phyloP scores from a whole-genome alignment of 192 early-diverging fungal genomes.

The Coemansia sp. region DNA sequence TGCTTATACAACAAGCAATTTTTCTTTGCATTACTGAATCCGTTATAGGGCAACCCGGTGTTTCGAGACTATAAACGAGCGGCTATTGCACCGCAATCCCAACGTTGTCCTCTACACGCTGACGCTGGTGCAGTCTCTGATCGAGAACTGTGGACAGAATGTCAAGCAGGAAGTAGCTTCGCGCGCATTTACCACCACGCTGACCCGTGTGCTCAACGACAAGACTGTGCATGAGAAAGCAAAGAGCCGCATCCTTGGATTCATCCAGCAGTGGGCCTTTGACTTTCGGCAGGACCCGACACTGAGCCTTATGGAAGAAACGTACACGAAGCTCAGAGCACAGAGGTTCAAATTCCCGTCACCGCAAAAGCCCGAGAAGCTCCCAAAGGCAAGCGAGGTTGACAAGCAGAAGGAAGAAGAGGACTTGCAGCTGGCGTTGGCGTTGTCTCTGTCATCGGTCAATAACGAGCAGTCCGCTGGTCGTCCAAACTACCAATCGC shows the following conservation, averaged over 20 bases:
- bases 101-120: constrained; percentile 73
- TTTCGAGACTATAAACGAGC: constrained; percentile 70
- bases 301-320: constrained; percentile 79
- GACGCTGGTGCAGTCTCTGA: constrained; percentile 80
- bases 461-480: background rate
- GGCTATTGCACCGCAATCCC: constrained; percentile 75
- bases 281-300: constrained; percentile 77
- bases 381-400: constrained; percentile 63
- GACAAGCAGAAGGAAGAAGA: constrained; percentile 94
- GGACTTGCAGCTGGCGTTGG: constrained; percentile 88
- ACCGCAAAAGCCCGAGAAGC: constrained; percentile 81
- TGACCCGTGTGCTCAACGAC: constrained; percentile 74
- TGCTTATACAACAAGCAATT: too few species aligned
- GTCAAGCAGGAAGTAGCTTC: constrained; percentile 86
- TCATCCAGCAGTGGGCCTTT: constrained; percentile 90
- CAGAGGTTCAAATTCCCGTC: constrained; percentile 67
- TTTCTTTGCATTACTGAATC: background rate
- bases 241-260: constrained; percentile 75
- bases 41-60: constrained; percentile 73
- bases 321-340: constrained; percentile 55
- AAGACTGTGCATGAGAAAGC: constrained; percentile 79
- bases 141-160: constrained; percentile 84
- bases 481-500: constrained; percentile 32
- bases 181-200: constrained; percentile 75
- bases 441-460: constrained; percentile 76